phyloP scores from a whole-genome alignment of 2,329 filamentous ascomycete species.

The Nemania sp. region DNA sequence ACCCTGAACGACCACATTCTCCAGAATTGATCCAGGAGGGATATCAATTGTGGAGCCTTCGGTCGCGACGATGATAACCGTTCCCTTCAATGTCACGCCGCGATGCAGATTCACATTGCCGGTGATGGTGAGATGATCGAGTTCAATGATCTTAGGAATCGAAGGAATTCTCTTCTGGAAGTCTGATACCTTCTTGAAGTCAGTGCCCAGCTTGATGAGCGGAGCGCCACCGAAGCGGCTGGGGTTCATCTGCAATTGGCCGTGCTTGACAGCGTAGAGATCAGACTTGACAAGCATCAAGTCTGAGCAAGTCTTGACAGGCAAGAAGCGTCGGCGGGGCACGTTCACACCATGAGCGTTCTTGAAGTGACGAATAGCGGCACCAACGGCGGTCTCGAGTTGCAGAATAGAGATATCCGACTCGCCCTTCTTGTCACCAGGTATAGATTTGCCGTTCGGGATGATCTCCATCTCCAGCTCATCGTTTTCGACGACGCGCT shows the following conservation, averaged over 20 bases:
- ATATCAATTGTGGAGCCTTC: conserved; percentile 98
- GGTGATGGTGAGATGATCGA: conserved; percentile 95
- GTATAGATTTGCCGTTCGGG: conserved; percentile 97
- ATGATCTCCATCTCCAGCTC: conserved; percentile 99
- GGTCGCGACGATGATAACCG: conserved; percentile 97
- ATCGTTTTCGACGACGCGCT: conserved; percentile 97
- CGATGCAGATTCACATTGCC: conserved; percentile 96
- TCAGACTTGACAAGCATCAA: conserved; percentile 99
- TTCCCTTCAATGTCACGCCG: conserved; percentile 94
- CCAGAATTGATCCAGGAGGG: conserved; percentile 91
- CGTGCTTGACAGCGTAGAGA: conserved; percentile 97
- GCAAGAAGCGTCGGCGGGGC: conserved; percentile 94
- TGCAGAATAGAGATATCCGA: conserved; percentile 96
- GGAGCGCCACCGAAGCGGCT: conserved; percentile 95
- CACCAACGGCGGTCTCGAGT: conserved; percentile 97
- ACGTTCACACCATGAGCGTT: conserved; percentile 99
- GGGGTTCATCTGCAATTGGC: conserved; percentile 94
- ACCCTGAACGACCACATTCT: conserved; percentile 99
- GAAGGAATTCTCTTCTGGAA: conserved; percentile 86
- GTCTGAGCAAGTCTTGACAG: conserved; percentile 99
- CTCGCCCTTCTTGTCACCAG: conserved; percentile 99
- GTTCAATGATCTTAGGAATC: conserved; percentile 88
- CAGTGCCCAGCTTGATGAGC: conserved; percentile 95
- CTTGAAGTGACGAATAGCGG: conserved; percentile 97
- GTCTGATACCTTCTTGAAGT: conserved; percentile 99